Evolutionary conservation across 2,329 filamentous ascomycete genomes (phyloP), one percentile per base, ranked within the genome.

Genomic region (Venturia asperata): DNA sequence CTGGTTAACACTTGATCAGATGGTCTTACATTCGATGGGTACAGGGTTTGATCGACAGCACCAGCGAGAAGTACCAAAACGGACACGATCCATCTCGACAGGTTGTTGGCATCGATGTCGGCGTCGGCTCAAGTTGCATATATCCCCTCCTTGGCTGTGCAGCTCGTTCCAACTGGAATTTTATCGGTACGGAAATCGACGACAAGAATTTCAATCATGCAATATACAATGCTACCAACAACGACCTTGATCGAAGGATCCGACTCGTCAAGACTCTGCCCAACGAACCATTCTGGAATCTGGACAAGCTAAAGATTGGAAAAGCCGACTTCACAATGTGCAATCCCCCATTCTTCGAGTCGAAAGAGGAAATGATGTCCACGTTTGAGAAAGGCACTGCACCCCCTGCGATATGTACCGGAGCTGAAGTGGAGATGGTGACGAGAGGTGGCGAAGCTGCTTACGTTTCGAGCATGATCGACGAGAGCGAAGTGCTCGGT

Each of bases 341-440:
- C 68, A 99, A 99, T 70, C 94, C 94, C 0, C 94, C 94, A 0
- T 99, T 99, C 77, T 97, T 97, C 78, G 76, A 81, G n/a, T 92
- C 90, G 0, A 77, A 83, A 3, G 76, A 81, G 5, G 91, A 95
- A 62, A 84, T 97, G 75, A 69, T 82, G 3, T 77, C 79, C 4
- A 88, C 87, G 1, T 73, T 77, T 37, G 76, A 81, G 45, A 96
- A 97, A 74, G 76, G 81, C 3, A 81, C 82, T 0, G 86, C 86
- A 0, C 89, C 92, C 0, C 84, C 84, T 65, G 88, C 89, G 0
- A 86, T 88, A 61, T 87, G 85, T 70, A 96, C 92, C 0, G 94
- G 93, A 7, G 84, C 89, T 0, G 81, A 85, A 0, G 81, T 87
- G 1, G 94, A 99, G 75, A 97, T 97, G 93, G 87, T 97, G 1